phyloP scores from a whole-genome alignment of 2,329 filamentous ascomycete species.

The Aspergillus ustus region DNA sequence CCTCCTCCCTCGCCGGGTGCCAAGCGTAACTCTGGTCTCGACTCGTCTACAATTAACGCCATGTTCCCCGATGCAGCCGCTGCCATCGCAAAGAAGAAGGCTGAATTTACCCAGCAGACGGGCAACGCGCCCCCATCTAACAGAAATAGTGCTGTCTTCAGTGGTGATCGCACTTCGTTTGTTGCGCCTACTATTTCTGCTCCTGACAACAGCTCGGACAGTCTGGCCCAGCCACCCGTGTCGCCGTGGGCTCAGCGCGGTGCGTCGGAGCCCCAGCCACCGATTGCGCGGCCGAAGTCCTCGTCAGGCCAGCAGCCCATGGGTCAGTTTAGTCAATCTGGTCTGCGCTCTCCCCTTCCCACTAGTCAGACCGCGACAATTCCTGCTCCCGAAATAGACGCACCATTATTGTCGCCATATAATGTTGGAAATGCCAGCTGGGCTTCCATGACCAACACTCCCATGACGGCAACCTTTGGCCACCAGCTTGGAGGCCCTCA shows the following conservation, averaged over 20 bases:
- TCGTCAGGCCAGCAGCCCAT: conserved; percentile 77
- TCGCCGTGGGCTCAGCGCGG: conserved; percentile 76
- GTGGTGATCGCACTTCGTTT: conserved; percentile 74
- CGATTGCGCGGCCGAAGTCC: conserved; percentile 72
- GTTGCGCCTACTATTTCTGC: conserved; percentile 75
- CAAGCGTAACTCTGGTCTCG: conserved; percentile 94
- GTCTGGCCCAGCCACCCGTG: conserved; percentile 66
- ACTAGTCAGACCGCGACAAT: conserved; percentile 87
- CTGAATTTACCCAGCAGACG: conserved; percentile 94
- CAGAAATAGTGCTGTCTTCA: conserved; percentile 80
- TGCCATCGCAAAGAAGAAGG: conserved; percentile 98
- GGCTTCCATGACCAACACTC: conserved; percentile 98
- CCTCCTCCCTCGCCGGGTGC: conserved; percentile 76
- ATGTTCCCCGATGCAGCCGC: conserved; percentile 99
- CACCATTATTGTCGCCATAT: conserved; percentile 83
- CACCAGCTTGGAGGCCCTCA: conserved; percentile 48
- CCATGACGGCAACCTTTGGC: conserved; percentile 87
- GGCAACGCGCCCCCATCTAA: conserved; percentile 89
- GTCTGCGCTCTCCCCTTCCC: conserved; percentile 79
- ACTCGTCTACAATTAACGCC: conserved; percentile 90
- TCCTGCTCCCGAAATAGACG: conserved; percentile 72
- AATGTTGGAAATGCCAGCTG: conserved; percentile 84
- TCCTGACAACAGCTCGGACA: conserved; percentile 65
- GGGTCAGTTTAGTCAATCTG: conserved; percentile 90
- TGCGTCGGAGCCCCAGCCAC: conserved; percentile 52